Evolutionary conservation across 2,329 filamentous ascomycete species (phyloP).

Genomic region (Colletotrichum euphorbiae): DNA sequence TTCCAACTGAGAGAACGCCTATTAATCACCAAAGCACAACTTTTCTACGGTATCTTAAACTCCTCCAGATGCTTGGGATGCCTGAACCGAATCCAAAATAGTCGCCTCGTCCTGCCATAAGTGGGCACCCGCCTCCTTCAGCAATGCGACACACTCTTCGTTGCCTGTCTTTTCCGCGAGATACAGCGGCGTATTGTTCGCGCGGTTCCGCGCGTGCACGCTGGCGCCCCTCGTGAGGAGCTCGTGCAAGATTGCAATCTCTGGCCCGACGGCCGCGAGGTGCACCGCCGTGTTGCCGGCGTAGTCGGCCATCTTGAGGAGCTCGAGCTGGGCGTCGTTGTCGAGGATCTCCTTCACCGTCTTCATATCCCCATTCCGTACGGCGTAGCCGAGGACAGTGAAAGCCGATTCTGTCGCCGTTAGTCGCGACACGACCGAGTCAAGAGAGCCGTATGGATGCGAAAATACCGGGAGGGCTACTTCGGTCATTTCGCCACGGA

Average conservation of each 20-base stretch:
- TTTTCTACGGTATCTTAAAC: conserved; percentile 26
- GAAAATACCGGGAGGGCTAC: conserved; percentile 78
- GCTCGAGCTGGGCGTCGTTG: conserved; percentile 66
- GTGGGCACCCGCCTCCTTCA: conserved; percentile 70
- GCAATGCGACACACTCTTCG: conserved; percentile 62
- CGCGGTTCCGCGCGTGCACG: conserved; percentile 73
- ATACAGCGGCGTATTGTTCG: conserved; percentile 74
- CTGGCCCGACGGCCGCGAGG: conserved; percentile 66
- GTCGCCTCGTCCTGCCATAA: conserved; percentile 60
- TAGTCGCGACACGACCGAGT: conserved; percentile 56
- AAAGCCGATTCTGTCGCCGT: conserved; percentile 71
- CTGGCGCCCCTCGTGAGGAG: conserved; percentile 72
- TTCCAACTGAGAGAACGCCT: conserved; percentile 17
- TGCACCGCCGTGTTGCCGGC: conserved; percentile 80
- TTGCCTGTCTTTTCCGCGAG: conserved; percentile 70
- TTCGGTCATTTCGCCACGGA: conserved; percentile 89
- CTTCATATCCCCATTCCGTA: conserved; percentile 75
- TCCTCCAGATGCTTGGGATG: conserved; percentile 30
- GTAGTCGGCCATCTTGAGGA: conserved; percentile 83
- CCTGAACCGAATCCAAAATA: conserved; percentile 36
- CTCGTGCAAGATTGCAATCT: conserved; percentile 67
- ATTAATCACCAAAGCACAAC: conserved; percentile 3
- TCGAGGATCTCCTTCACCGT: conserved; percentile 76
- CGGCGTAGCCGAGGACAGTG: conserved; percentile 82
- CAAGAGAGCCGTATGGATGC: conserved; percentile 71